A percentile compares a stretch with the other conserved stretches of the same genome.
Conservation (phyloP, 2,329 filamentous ascomycete species). For the Canariomyces notabilis region DNA sequence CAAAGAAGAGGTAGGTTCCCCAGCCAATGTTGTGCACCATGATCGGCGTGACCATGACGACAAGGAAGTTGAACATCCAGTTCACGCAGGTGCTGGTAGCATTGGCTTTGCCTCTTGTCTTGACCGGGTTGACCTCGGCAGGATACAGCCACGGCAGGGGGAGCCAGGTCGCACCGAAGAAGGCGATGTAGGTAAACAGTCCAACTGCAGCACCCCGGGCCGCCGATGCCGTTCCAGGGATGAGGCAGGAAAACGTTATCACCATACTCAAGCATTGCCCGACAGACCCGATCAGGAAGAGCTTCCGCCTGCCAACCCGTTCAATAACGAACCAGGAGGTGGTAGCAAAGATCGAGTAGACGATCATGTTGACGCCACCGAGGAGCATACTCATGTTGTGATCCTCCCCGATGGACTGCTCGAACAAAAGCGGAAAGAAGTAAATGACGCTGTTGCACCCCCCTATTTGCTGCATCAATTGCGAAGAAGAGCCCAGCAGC, state of each 20-base stretch:
- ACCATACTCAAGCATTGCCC: constrained; percentile 60
- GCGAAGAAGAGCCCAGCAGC: constrained; percentile 53
- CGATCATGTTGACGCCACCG: constrained; percentile 51
- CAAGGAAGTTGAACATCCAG: constrained; percentile 59
- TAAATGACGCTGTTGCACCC: constrained; percentile 57
- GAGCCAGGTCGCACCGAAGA: constrained; percentile 51
- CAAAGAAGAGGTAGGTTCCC: constrained; percentile 52
- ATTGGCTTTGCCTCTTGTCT: constrained; percentile 58
- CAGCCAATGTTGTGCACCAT: constrained; percentile 51
- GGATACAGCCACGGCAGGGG: constrained; percentile 60
- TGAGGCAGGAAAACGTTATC: constrained; percentile 35
- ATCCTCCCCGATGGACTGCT: constrained; percentile 35
- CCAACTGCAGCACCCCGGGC: constrained; percentile 41
- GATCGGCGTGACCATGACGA: constrained; percentile 62
- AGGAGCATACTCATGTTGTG: constrained; percentile 48
- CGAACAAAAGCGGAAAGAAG: constrained; percentile 57
- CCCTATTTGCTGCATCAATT: constrained; percentile 59
- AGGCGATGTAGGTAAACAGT: constrained; percentile 58
- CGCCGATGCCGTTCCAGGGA: constrained; percentile 32
- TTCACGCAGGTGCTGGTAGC: constrained; percentile 58
- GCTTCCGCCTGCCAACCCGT: constrained; percentile 51
- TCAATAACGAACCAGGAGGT: constrained; percentile 47
- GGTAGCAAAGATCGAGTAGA: constrained; percentile 58
- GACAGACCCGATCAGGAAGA: constrained; percentile 60
- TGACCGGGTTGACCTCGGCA: constrained; percentile 55